Conservation (phyloP, 345 rosid genomes). For the Eucalyptus marginata region DNA sequence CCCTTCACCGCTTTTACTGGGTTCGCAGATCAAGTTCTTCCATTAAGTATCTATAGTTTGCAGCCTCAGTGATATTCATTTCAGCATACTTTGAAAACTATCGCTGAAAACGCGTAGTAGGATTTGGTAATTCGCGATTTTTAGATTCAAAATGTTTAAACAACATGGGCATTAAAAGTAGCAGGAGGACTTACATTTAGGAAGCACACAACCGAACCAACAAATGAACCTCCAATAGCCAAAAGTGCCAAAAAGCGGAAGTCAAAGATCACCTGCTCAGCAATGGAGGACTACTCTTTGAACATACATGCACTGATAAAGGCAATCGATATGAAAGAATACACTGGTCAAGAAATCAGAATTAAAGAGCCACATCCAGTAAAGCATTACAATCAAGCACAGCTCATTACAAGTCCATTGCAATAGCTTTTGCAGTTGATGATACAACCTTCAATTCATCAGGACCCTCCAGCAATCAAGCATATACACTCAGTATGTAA, state of each 20-base stretch:
- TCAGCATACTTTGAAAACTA: background rate
- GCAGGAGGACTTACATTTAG: constrained; percentile 49
- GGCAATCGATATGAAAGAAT: background rate
- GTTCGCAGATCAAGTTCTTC: background rate
- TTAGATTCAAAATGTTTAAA: background rate
- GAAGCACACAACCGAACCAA: constrained; percentile 82
- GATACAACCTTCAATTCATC: background rate
- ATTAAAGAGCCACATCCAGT: background rate
- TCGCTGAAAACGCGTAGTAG: background rate
- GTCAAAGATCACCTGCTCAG: constrained; percentile 63
- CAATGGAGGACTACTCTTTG: background rate
- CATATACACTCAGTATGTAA: background rate
- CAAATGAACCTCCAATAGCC: constrained; percentile 79
- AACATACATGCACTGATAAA: background rate
- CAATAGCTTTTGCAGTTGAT: background rate
- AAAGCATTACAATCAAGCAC: background rate
- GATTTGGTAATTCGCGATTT: background rate
- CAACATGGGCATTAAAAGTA: background rate
- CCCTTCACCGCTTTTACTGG: background rate
- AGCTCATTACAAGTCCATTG: background rate
- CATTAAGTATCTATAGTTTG: background rate
- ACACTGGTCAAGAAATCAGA: background rate
- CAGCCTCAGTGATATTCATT: background rate
- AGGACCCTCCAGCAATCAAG: background rate
- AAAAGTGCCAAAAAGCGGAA: constrained; percentile 86